Percentiles rank a stretch among this genome's conserved stretches.
Evolutionary conservation across 106 monocot genomes (phyloP).

Genomic region (Vanilla planifolia): DNA sequence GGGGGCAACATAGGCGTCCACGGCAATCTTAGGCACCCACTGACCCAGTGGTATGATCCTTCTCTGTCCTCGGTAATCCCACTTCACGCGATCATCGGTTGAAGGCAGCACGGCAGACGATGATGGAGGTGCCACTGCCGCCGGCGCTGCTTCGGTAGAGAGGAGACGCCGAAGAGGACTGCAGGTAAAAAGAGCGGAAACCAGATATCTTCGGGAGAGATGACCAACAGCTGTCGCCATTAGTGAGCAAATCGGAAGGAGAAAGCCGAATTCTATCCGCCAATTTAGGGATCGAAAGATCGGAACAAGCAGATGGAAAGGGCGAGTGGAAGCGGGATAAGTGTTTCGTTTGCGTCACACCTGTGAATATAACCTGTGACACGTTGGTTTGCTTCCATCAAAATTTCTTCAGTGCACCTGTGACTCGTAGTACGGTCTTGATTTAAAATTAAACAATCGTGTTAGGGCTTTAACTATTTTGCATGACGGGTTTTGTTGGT

Average conservation of each 20-base stretch:
- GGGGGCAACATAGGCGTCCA: conserved; percentile 94
- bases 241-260: background rate
- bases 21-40: conserved; percentile 91
- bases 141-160: conserved; percentile 5
- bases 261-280: background rate
- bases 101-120: background rate
- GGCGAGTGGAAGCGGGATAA: background rate
- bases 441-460: too few species aligned
- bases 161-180: conserved; percentile 10
- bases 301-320: background rate
- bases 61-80: conserved; percentile 96
- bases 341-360: background rate
- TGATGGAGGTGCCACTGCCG: conserved; percentile 5
- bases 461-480: too few species aligned
- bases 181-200: background rate
- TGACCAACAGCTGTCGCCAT: background rate
- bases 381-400: too few species aligned
- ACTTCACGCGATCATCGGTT: conserved; percentile 54
- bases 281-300: background rate
- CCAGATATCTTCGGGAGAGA: conserved; percentile 16
- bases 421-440: too few species aligned
- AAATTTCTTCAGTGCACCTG: too few species aligned
- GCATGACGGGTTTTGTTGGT: too few species aligned
- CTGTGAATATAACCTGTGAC: background rate
- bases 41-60: conserved; percentile 78